Conservation (phyloP, 495 filamentous ascomycete genomes). For the Trichoderma reesei region DNA sequence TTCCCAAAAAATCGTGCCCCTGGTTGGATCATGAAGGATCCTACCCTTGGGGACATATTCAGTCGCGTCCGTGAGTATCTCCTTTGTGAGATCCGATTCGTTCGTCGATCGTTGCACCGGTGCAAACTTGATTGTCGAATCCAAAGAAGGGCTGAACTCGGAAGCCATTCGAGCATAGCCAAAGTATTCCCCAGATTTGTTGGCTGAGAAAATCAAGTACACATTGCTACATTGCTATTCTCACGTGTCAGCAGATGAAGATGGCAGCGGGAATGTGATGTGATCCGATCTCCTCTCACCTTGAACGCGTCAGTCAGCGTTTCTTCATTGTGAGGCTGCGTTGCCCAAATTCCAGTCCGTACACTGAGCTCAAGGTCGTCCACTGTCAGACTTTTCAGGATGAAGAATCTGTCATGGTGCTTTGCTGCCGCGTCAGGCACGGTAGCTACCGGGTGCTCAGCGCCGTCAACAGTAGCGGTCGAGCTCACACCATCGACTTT, state of each 20-base stretch:
- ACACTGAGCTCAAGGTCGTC: constrained; percentile 91
- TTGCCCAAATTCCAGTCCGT: constrained; percentile 82
- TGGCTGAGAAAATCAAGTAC: constrained; percentile 94
- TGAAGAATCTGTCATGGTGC: constrained; percentile 68
- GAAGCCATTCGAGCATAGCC: constrained; percentile 92
- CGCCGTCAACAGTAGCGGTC: constrained; percentile 13
- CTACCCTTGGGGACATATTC: constrained; percentile 72
- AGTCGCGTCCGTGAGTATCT: constrained; percentile 71
- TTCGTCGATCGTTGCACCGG: constrained; percentile 47
- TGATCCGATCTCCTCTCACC: constrained; percentile 31
- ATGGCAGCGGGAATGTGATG: background rate
- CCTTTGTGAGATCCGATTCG: constrained; percentile 55
- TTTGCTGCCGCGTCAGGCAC: constrained; percentile 14
- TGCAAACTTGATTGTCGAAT: constrained; percentile 55
- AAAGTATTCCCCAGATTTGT: constrained; percentile 97
- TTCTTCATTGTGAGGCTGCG: constrained; percentile 86
- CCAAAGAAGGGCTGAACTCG: constrained; percentile 65
- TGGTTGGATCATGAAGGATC: constrained; percentile 86
- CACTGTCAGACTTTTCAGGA: constrained; percentile 91
- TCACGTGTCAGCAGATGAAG: background rate
- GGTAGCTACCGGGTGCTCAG: background rate
- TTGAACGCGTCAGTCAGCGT: constrained; percentile 74
- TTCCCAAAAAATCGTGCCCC: constrained; percentile 97
- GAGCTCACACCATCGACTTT: constrained; percentile 17
- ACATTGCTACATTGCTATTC: constrained; percentile 51